Base-by-base conservation (phyloP, 176 grass and related monocot species). In the Juncus inflexus region DNA sequence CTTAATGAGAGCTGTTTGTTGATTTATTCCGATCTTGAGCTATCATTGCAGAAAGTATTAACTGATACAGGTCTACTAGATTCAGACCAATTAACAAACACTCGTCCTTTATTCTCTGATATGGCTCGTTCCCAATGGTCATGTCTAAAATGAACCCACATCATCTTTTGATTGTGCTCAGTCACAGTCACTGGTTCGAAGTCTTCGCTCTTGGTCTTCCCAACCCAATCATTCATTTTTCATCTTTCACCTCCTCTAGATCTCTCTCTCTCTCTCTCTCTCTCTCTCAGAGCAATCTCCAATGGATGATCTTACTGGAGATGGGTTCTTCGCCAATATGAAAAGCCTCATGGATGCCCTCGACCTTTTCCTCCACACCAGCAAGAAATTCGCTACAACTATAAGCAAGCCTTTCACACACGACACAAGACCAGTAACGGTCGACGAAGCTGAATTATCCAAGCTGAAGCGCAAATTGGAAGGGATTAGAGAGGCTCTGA, bases 401-500 rank as follows among this genome's bases (percentile, higher is more conserved):
- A 38, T 82, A 3, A 40, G 67, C 2, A 39, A 75, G 52, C 72
- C 60, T 0, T 83, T 83, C 52, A 69, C 61, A 4, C 61, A 60
- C 19, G 2, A 12, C 47, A 54, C 74, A 6, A n/a, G 45, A 12
- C 80, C 74, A 9, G 28, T 49, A 14, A 72, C 59, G 14, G 55
- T 83, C 41, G 11, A 66, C n/a, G 42, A 52, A 5, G 50, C 41
- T 9, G 66, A 83, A 28, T 39, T 83, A 9, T 50, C 0, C 5
- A 62, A 64, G 10, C 74, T 83, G 38, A 63, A 45, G 37, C 61
- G 63, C 37, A 83, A 55, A 40, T 62, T 78, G 37, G 61, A 28
- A 7, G 61, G 62, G 43, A 69, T 83, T 47, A 74, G 50, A 38
- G 6, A 53, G 54, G 37, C 56, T 13, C 81, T 83, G 50, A 59